These are phyloP conservation scores for Dorcoceras hygrometricum DNA, from an alignment of 257 asterid genomes.

Conservation along the genomic window DNA sequence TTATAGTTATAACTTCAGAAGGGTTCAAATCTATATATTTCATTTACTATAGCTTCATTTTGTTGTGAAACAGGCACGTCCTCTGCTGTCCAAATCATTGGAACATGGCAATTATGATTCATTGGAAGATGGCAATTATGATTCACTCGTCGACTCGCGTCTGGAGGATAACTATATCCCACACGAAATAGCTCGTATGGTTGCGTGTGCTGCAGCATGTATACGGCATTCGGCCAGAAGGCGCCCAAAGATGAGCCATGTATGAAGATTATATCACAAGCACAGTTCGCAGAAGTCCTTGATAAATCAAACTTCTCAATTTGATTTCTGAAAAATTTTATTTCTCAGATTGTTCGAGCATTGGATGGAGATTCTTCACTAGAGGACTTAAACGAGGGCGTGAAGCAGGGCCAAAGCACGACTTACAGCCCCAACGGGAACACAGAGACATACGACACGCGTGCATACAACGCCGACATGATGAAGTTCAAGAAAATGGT, in stretches of 20 bases:
- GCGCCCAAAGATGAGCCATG: constrained; percentile 98
- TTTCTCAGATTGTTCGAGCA: constrained; percentile 59
- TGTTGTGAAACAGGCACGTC: constrained; percentile 54
- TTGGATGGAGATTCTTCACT: constrained; percentile 74
- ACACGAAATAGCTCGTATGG: constrained; percentile 60
- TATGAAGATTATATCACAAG: constrained; percentile 7
- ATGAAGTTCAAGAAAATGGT: constrained; percentile 74
- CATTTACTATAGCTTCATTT: background rate
- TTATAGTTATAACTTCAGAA: too few relatives aligned
- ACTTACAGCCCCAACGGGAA: constrained; percentile 24
- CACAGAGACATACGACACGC: constrained; percentile 43
- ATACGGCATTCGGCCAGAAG: constrained; percentile 85
- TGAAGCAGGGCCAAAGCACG: constrained; percentile 38
- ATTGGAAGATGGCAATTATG: constrained; percentile 58
- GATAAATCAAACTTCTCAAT: too few relatives aligned
- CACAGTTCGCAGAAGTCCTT: too few relatives aligned
- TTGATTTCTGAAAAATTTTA: too few relatives aligned
- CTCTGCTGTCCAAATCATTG: constrained; percentile 55
- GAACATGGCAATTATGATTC: constrained; percentile 55
- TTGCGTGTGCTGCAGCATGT: constrained; percentile 68
- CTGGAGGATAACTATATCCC: constrained; percentile 46
- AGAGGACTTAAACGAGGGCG: constrained; percentile 63
- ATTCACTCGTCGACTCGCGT: constrained; percentile 61
- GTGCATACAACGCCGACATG: constrained; percentile 87
- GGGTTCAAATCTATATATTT: background rate